phyloP scores from a whole-genome alignment of 768 basidiomycete genomes.

The Boletus rubropictus region DNA sequence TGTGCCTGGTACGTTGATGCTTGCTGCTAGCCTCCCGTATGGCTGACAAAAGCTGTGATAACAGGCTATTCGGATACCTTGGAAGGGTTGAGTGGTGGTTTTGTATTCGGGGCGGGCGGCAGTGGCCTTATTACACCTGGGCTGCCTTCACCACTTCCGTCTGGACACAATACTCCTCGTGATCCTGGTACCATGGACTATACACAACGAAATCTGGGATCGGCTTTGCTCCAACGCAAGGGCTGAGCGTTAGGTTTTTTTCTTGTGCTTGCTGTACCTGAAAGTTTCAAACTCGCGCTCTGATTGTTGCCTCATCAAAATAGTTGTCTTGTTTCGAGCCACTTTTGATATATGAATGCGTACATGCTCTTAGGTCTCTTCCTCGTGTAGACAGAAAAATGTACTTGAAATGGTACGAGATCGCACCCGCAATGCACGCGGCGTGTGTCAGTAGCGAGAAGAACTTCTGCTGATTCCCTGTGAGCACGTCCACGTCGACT shows the following conservation, averaged over 20 bases:
- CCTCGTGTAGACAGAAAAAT: conserved; percentile 5
- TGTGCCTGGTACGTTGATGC: conserved; percentile 61
- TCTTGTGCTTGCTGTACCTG: neutral
- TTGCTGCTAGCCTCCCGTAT: neutral
- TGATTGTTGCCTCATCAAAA: conserved; percentile 1
- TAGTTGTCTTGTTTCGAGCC: conserved; percentile 2
- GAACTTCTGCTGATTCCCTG: too few relatives aligned
- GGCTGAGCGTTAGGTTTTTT: conserved; percentile 9
- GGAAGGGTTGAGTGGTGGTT: conserved; percentile 81
- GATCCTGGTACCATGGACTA: conserved; percentile 24
- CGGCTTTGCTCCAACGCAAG: conserved; percentile 24
- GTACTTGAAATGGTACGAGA: neutral
- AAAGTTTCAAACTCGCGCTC: neutral
- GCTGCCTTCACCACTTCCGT: conserved; percentile 53
- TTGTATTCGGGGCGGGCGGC: conserved; percentile 79
- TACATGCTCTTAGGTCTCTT: conserved; percentile 1
- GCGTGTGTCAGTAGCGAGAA: too few relatives aligned
- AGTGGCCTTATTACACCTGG: conserved; percentile 79
- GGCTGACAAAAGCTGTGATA: conserved; percentile 3
- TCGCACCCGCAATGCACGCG: too few relatives aligned
- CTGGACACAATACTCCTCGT: conserved; percentile 45
- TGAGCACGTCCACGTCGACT: neutral
- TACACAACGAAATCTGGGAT: conserved; percentile 23
- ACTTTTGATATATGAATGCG: conserved; percentile 17
- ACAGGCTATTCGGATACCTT: conserved; percentile 73